Base-by-base conservation (phyloP, 75 land plant species). In the Chamaecyparis obtusa region DNA sequence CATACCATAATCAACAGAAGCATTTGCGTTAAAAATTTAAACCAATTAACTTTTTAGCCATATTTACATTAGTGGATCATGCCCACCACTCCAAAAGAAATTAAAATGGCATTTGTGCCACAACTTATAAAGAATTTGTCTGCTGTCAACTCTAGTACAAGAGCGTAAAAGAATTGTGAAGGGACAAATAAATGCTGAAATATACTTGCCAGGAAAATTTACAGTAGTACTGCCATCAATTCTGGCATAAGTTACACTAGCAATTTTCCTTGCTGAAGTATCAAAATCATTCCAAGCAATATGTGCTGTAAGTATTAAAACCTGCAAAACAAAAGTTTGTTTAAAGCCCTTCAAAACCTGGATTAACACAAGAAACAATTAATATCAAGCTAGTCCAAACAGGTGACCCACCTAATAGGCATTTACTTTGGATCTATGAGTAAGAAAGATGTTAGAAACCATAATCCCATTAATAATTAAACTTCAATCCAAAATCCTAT, bases 131-230 rank as follows among this genome's bases (percentile, higher is more conserved):
- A 21, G 82, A 79, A 79, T 43, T 15, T 17, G 21, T 2, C 30
- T 79, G 24, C 44, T 41, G 82, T 41, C 43, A 24, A 43, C 46
- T 10, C 32, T 39, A 43, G 27, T 24, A 80, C 44, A 80, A 3
- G 19, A 44, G 5, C 83, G 27, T 80, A 80, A 80, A 80, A 80
- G 83, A 80, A 80, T 80, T 14, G 27, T 80, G 3, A 17, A 80
- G 4, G 2, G 44, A 80, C 51, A 80, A 80, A 80, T 44, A 80
- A 44, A 80, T 44, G 83, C 48, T 44, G 83, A 80, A 39, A 80
- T 80, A 19, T 44, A 43, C 24, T 80, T 80, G 39, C 27, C 27
- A 9, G 14, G 24, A 24, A 43, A 21, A 77, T 11, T 77, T 21
- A 17, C 41, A 39, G 81, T 39, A 43, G n/a, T 1, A 39, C 39